Base-by-base conservation (phyloP, 2,329 filamentous ascomycete genomes). In the Celoporthe dispersa region DNA sequence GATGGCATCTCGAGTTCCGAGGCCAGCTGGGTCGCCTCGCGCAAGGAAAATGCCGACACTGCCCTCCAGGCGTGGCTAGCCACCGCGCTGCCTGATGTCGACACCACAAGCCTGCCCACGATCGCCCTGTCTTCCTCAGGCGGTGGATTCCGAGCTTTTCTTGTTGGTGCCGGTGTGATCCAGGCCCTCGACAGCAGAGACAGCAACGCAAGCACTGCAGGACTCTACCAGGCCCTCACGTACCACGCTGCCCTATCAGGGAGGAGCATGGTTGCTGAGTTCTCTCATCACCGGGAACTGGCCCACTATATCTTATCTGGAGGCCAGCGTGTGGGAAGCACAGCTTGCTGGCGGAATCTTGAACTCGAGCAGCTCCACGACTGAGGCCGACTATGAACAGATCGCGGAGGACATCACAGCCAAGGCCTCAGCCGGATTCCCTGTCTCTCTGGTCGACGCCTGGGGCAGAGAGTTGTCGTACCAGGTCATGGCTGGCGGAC, bases 91-190 rank as follows among this genome's bases (percentile, higher is more conserved):
- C 70, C 70, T 14, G 65, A 16, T 9, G 68, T 70, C 28, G 61
- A 64, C 59, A 25, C 70, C 12, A 57, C 70, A 16, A 67, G 48
- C 33, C 14, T 76, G 65, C 75, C 75, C 31, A 74, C 72, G 6
- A 72, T 75, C 59, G 76, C 72, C 25, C 63, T 77, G 35, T 72
- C 75, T 9, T 73, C 73, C 66, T 78, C 76, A 9, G 77, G 77
- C 41, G 77, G 78, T 57, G 76, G 77, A 7, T 77, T 75, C 60
- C 72, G 77, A 8, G 73, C 77, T 6, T 71, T 78, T 22, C 72
- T 79, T 22, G 73, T 69, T 22, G 77, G 75, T 8, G 77, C 77
- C 19, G 77, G 77, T 41, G 74, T 76, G 44, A 69, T 77, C 53
- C 72, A 75, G 64, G 75, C 74, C 3, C 64, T 79, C 28, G 76